Evolutionary conservation across 2,329 filamentous ascomycete species (phyloP).

Genomic region (Colletotrichum trifolii): DNA sequence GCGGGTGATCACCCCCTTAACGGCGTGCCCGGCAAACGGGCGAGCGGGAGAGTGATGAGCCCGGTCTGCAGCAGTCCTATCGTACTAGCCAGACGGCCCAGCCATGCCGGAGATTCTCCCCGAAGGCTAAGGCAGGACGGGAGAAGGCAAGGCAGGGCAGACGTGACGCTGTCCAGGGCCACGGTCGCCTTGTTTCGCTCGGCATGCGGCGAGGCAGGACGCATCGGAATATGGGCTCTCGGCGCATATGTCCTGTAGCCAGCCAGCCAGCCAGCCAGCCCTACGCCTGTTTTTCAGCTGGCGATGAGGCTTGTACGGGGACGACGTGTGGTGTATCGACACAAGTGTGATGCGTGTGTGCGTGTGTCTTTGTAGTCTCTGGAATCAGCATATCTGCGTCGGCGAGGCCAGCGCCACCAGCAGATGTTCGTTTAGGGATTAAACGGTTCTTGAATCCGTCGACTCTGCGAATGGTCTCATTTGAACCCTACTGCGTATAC

Average conservation of each 20-base stretch:
- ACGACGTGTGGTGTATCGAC: not conserved
- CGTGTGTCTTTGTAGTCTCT: not conserved
- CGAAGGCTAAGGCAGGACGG: not conserved
- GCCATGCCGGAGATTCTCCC: not conserved
- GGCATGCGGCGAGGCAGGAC: not conserved
- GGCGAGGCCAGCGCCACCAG: no score
- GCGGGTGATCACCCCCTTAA: no score
- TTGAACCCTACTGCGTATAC: no score
- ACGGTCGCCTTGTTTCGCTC: constrained; percentile 23
- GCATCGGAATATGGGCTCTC: constrained; percentile 10
- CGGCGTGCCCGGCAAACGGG: no score
- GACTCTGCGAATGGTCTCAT: no score
- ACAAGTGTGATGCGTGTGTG: not conserved
- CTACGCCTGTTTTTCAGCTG: constrained; percentile 13
- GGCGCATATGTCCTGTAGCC: not conserved
- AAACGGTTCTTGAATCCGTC: no score
- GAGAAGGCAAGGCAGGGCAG: constrained; percentile 4
- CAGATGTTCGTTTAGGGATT: no score
- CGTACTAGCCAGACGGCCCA: not conserved
- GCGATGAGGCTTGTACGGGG: not conserved
- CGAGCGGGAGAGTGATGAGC: no score
- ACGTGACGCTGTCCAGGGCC: constrained; percentile 7
- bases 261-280: not conserved
- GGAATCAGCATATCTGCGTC: no score
- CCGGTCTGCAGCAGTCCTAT: constrained; percentile 12